Conservation (phyloP, 2,329 filamentous ascomycete species). For the Teratosphaeria pseudoeucalypti region DNA sequence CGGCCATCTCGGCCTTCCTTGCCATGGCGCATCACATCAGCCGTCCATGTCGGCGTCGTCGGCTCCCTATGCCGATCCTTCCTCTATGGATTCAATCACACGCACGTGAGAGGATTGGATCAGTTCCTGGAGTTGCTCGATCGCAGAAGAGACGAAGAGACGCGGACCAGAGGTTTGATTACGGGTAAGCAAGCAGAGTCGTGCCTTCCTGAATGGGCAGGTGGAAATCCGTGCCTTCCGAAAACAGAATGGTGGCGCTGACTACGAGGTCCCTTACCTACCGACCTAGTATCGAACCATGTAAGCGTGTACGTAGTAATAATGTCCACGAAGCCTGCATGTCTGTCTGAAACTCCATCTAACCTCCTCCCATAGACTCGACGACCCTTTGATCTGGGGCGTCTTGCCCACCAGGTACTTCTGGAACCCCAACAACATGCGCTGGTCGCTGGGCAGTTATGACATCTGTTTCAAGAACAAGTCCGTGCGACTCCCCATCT, state of each 20-base stretch:
- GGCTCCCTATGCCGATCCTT: slow-evolving; percentile 64
- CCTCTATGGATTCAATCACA: slow-evolving; percentile 60
- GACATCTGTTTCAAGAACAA: slow-evolving; percentile 90
- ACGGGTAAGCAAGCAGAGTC: slow-evolving; percentile 52
- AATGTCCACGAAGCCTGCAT: neutral
- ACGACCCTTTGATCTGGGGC: slow-evolving; percentile 93
- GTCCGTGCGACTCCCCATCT: slow-evolving; percentile 37
- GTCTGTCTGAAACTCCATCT: neutral
- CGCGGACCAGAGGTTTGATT: slow-evolving; percentile 64
- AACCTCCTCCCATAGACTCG: slow-evolving; percentile 49
- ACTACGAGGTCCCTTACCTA: neutral
- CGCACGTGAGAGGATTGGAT: slow-evolving; percentile 68
- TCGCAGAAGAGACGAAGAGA: slow-evolving; percentile 53
- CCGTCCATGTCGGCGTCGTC: slow-evolving; percentile 62
- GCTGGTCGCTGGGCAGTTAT: slow-evolving; percentile 85
- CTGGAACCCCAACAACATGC: slow-evolving; percentile 61
- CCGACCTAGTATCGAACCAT: slow-evolving; percentile 65
- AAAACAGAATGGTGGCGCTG: neutral
- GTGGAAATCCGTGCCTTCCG: neutral
- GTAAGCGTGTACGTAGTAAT: slow-evolving; percentile 64
- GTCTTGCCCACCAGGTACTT: slow-evolving; percentile 66
- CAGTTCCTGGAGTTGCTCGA: slow-evolving; percentile 68
- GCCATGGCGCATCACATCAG: slow-evolving; percentile 64
- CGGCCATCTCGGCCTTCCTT: slow-evolving; percentile 46
- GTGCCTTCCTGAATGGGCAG: neutral